These are phyloP conservation scores for Jasminum sambac DNA, from an alignment of 257 asterid species.

Conservation along the genomic window DNA sequence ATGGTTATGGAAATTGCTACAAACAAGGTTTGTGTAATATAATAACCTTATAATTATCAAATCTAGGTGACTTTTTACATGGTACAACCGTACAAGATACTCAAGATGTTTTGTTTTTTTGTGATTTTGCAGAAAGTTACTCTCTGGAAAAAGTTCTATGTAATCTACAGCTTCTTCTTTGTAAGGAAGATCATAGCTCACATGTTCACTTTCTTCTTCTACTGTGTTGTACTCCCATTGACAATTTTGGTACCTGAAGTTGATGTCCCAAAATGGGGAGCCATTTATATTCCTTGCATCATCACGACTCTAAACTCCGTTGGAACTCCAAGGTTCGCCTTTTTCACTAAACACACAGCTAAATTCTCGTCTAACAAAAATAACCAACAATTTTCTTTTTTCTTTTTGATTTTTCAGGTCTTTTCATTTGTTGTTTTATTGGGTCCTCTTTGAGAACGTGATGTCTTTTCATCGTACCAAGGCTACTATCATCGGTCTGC, in stretches of 20 bases:
- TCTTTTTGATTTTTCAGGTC: conserved; percentile 49
- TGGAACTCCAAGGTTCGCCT: conserved; percentile 82
- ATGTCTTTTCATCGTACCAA: conserved; percentile 96
- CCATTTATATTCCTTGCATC: conserved; percentile 88
- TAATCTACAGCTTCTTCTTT: conserved; percentile 98
- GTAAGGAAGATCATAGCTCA: conserved; percentile 94
- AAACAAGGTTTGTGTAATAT: conserved; percentile 58
- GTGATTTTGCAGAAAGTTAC: conserved; percentile 63
- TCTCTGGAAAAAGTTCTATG: conserved; percentile 80
- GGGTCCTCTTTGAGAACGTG: conserved; percentile 97
- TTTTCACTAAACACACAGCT: not conserved
- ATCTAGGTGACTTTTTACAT: too few species aligned
- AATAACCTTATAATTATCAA: not conserved
- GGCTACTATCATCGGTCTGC: conserved; percentile 85
- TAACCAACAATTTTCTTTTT: not conserved
- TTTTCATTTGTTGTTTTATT: conserved; percentile 78
- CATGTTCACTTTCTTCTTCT: conserved; percentile 74
- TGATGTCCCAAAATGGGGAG: conserved; percentile 69
- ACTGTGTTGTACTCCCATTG: conserved; percentile 50
- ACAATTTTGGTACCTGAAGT: conserved; percentile 55
- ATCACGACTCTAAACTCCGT: conserved; percentile 82
- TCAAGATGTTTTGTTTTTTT: not conserved
- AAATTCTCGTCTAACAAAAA: not conserved
- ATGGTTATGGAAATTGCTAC: conserved; percentile 78
- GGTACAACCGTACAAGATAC: not conserved